Evolutionary conservation across 2,329 filamentous ascomycete genomes (phyloP).

Genomic region (Colletotrichum truncatum): DNA sequence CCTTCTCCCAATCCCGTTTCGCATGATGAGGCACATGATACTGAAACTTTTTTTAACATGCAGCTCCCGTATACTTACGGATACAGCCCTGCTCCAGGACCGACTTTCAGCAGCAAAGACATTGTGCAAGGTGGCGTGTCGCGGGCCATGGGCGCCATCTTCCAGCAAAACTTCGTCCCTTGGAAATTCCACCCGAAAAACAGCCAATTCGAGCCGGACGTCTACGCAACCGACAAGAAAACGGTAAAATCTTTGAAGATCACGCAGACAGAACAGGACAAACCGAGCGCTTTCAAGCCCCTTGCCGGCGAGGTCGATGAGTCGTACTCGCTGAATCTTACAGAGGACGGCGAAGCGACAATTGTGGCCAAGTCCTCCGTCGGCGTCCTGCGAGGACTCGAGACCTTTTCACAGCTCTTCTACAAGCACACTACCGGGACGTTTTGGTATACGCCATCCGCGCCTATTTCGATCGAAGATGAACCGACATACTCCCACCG

Average conservation of each 20-base stretch:
- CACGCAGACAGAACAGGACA: constrained; percentile 65
- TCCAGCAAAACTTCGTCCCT: constrained; percentile 75
- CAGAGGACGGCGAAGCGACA: constrained; percentile 63
- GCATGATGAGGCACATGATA: constrained; percentile 32
- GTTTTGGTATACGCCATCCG: constrained; percentile 73
- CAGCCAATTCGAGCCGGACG: constrained; percentile 70
- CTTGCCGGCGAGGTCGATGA: constrained; percentile 75
- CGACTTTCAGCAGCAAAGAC: constrained; percentile 56
- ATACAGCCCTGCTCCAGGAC: constrained; percentile 49
- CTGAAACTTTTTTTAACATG: constrained; percentile 44
- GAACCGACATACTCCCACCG: constrained; percentile 79
- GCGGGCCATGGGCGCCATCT: constrained; percentile 71
- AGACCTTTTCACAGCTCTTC: constrained; percentile 83
- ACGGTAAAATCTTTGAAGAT: constrained; percentile 70
- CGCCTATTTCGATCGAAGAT: constrained; percentile 78
- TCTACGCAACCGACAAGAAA: constrained; percentile 47
- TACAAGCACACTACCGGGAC: constrained; percentile 71
- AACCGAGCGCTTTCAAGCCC: constrained; percentile 66
- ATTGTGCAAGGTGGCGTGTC: constrained; percentile 65
- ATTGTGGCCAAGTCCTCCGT: constrained; percentile 73
- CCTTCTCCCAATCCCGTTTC: constrained; percentile 38
- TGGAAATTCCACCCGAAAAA: constrained; percentile 79
- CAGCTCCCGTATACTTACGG: constrained; percentile 60
- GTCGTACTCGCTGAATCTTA: constrained; percentile 75
- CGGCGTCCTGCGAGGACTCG: constrained; percentile 77